Percentiles rank a stretch among this genome's conserved stretches.
Evolutionary conservation across 2,329 filamentous ascomycete genomes (phyloP).

Genomic region (Hypoxylon sp.): DNA sequence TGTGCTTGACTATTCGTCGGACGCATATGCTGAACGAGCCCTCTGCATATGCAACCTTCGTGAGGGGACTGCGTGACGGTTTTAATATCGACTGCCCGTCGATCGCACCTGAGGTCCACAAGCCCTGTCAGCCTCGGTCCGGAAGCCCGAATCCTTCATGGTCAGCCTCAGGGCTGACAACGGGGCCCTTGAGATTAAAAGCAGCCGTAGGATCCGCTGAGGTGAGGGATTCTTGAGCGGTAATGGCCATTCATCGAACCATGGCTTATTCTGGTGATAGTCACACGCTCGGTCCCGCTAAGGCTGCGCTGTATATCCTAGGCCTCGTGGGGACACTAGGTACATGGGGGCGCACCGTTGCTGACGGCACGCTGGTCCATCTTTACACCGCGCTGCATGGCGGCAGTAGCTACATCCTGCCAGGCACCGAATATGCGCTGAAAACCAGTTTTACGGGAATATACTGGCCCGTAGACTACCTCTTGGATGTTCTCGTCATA

Average conservation of each 20-base stretch:
- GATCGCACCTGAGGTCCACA: not conserved
- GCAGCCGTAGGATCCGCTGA: constrained; percentile 1
- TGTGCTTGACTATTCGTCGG: constrained; percentile 1
- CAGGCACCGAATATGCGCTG: constrained; percentile 10
- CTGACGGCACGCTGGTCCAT: constrained; percentile 9
- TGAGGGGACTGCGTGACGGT: not conserved
- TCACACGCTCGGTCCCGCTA: constrained; percentile 3
- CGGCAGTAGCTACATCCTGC: constrained; percentile 11
- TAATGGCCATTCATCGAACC: constrained; percentile 1
- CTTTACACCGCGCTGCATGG: constrained; percentile 10
- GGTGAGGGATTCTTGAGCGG: not conserved
- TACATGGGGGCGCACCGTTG: constrained; percentile 25
- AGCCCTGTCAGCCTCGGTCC: constrained; percentile 4
- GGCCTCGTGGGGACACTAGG: constrained; percentile 8
- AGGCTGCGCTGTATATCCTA: constrained; percentile 1
- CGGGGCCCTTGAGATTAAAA: constrained; percentile 1
- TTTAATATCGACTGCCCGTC: not conserved
- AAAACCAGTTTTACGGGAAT: constrained; percentile 31
- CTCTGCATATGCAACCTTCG: constrained; percentile 4
- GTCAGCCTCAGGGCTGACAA: constrained; percentile 5
- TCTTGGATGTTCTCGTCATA: constrained; percentile 25
- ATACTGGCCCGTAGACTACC: constrained; percentile 24
- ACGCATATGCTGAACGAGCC: not conserved
- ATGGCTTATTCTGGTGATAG: constrained; percentile 2
- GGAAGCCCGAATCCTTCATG: not conserved